Base-by-base conservation (phyloP, 495 filamentous ascomycete genomes). In the Penicillium maclennaniae region DNA sequence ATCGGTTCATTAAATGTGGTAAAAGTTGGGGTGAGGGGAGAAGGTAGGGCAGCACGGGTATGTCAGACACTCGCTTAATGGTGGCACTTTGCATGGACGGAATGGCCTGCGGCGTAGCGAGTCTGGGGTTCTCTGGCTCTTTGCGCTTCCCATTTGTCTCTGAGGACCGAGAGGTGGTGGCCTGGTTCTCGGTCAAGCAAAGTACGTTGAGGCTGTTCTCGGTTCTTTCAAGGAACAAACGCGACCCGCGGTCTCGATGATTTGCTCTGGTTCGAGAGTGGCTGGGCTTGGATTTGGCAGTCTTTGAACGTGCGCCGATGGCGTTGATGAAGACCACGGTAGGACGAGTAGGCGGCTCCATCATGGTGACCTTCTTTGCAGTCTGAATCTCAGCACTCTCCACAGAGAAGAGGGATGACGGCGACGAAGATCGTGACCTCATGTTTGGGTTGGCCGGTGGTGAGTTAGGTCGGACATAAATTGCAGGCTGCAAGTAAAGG, bases 291-390 rank as follows among this genome's bases (percentile, higher is more conserved):
- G 55, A 37, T 47, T 37, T 43, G 0, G 63, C 38, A 25, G 20
- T 17, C 57, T 66, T 67, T 4, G 48, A 46, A 12, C 61, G 58
- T 37, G 55, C 21, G 0, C 53, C 47, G 23, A 63, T 46, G 9
- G 71, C 63, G 26, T 67, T 69, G 53, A 75, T 72, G 53, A 71
- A 59, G 25, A 75, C 68, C 55, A 75, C 47, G 19, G 65, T 69
- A 26, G 72, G 72, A 27, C 65, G 70, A 17, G 65, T 59, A 6
- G 31, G 51, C 15, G 71, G 72, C 49, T 71, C 67, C 25, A 68
- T 61, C 42, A 69, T 54, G 7, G 60, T 69, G 52, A 75, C 61
- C 50, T 71, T 66, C 56, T 69, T 64, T 6, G 72, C 72, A 27
- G 69, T 60, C 42, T 67, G 64, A 28, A 75, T 57, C 43, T 75